A percentile compares a stretch with the other conserved stretches of the same genome.
These are phyloP conservation scores for Xylaria curta DNA, from an alignment of 495 filamentous ascomycete genomes.

Conservation along the genomic window DNA sequence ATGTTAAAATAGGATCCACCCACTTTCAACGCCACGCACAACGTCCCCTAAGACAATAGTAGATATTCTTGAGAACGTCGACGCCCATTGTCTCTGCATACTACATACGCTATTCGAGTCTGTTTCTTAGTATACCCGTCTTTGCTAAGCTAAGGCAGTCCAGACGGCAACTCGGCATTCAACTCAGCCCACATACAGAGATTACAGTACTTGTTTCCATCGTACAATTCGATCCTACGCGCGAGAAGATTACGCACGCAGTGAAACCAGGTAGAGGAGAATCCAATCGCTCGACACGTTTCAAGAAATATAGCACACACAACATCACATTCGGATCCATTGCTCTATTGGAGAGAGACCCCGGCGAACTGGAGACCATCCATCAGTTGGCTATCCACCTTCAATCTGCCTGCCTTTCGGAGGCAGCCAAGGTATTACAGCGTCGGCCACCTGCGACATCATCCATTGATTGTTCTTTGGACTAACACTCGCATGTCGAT, in stretches of 20 bases:
- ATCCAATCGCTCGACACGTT: slow-evolving; percentile 11
- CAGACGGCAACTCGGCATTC: neutral
- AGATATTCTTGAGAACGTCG: neutral
- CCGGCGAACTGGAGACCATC: slow-evolving; percentile 3
- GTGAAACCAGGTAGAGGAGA: slow-evolving; percentile 6
- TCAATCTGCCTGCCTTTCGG: neutral
- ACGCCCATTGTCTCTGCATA: neutral
- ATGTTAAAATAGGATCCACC: slow-evolving; percentile 26
- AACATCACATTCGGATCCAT: neutral
- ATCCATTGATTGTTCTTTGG: neutral
- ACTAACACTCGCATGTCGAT: neutral
- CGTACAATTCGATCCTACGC: neutral
- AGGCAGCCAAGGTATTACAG: neutral
- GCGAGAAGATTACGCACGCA: slow-evolving; percentile 2
- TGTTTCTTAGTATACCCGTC: neutral
- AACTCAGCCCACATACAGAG: neutral
- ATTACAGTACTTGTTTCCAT: neutral
- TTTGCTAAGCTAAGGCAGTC: neutral
- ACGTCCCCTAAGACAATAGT: neutral
- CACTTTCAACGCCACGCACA: slow-evolving; percentile 10
- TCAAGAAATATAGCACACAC: neutral
- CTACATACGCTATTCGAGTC: neutral
- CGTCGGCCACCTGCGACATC: slow-evolving; percentile 1
- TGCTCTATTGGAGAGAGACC: neutral
- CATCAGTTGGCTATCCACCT: neutral